Base-by-base conservation (phyloP, 192 early-diverging fungal species). In the Umbelopsis sp. region DNA sequence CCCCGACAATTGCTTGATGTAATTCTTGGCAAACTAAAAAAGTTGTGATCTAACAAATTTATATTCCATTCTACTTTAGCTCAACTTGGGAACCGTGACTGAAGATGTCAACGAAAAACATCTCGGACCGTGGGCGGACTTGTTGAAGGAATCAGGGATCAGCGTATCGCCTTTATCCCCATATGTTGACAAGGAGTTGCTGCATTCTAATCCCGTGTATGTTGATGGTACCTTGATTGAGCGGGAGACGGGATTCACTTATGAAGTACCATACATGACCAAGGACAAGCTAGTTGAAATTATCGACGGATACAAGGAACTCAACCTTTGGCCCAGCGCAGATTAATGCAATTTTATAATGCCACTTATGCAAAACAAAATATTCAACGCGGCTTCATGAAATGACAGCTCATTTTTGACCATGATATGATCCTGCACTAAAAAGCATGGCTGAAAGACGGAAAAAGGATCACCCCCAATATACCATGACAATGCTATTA, bases 81-180 rank as follows among this genome's bases (percentile, higher is more conserved):
- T 95, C n/a, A 91, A 95, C 72, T 84, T 95, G 53, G 86, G 90
- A 50, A 89, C 89, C 13, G 88, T 96, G 18, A 92, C 92, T 4
- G 96, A 98, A 70, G 95, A 69, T 21, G 64, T 75, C 21, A 98
- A 98, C 68, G 95, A 97, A 71, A 93, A 91, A 77, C 92, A 97
- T 66, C 80, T 98, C 65, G 91, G 91, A 35, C 97, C 97, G 18
- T 98, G 97, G 97, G 90, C 93, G 48, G 89, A 91, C 21, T 78
- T 98, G 22, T 83, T 96, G 72, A 87, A 90, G 27, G 78, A 77
- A n/a, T 81, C 84, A 46, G 85, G 83, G 5, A 88, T 95, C 35
- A 80, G 79, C 35, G 90, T 90, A 69, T 96, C 95, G 21, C 94
- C 95, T 16, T 76, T 98, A 58, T 94, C 94, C 27, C 97, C 97